These are phyloP conservation scores for Trichomonas vaginalis DNA, from an alignment of 208 protist species.

Conservation along the genomic window DNA sequence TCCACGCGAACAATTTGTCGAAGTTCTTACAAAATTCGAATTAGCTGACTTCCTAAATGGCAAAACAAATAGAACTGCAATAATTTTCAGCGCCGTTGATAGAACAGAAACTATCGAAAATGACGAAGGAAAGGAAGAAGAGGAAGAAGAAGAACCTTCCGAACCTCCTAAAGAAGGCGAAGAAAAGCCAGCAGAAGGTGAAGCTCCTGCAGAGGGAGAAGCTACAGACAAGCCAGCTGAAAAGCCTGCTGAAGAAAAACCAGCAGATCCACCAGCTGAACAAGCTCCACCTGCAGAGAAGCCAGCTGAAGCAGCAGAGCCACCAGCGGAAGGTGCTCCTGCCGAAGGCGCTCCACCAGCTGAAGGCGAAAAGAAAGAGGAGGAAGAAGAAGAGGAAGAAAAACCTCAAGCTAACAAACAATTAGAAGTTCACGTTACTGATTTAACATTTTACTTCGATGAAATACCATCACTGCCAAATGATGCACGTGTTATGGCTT, in stretches of 20 bases:
- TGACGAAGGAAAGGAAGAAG: not conserved
- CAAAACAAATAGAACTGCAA: not conserved
- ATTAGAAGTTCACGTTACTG: not conserved
- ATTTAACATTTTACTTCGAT: conserved; percentile 4
- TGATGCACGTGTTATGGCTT: not conserved
- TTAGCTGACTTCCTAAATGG: not conserved
- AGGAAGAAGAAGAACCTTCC: not conserved
- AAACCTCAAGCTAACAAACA: not conserved
- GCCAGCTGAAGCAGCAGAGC: not conserved
- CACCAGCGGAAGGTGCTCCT: not conserved
- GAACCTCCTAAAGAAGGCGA: not conserved
- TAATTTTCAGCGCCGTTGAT: not conserved
- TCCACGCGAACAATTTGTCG: not conserved
- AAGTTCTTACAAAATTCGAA: conserved; percentile 17
- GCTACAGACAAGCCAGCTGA: not conserved
- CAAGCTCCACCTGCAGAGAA: not conserved
- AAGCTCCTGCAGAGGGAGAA: not conserved
- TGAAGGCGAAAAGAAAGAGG: not conserved
- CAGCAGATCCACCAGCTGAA: not conserved
- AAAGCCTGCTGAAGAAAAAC: not conserved
- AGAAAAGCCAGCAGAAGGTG: not conserved
- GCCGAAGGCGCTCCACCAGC: not conserved
- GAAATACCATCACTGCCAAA: not conserved
- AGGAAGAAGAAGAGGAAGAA: not conserved
- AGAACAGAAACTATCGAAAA: not conserved